phyloP scores from a whole-genome alignment of 139 green algal species.

The Coelastrella sp. region DNA sequence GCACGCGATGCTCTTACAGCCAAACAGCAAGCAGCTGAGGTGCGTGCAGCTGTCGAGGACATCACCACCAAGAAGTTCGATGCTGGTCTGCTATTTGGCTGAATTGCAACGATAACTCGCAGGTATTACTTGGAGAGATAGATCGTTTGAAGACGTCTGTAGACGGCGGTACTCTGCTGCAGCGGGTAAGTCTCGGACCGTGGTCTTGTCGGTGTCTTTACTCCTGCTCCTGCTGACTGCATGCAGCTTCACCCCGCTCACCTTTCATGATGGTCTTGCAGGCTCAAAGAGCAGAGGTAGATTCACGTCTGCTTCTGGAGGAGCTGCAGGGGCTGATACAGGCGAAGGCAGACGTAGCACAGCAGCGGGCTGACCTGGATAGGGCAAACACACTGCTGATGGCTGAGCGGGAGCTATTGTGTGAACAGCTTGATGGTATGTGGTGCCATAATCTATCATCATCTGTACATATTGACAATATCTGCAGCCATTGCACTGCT shows the following conservation, averaged over 20 bases:
- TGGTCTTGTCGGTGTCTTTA: not conserved
- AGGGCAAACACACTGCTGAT: slow-evolving; percentile 37
- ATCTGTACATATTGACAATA: not conserved
- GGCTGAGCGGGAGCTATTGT: slow-evolving; percentile 40
- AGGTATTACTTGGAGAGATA: slow-evolving; percentile 21
- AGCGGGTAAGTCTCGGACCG: slow-evolving; percentile 7
- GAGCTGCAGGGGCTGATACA: slow-evolving; percentile 39
- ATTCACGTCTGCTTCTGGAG: slow-evolving; percentile 41
- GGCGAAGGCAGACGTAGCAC: slow-evolving; percentile 19
- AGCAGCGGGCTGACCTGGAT: slow-evolving; percentile 37
- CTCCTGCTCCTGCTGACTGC: not conserved
- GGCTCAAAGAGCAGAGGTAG: slow-evolving; percentile 35
- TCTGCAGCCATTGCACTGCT: not conserved
- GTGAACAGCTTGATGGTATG: slow-evolving; percentile 46
- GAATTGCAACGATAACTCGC: not conserved
- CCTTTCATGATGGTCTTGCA: not conserved
- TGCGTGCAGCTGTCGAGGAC: not conserved
- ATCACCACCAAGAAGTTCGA: not conserved
- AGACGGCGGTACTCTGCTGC: slow-evolving; percentile 10
- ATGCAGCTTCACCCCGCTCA: not conserved
- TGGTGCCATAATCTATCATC: not conserved
- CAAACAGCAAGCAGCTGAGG: slow-evolving; percentile 42
- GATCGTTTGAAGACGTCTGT: not conserved
- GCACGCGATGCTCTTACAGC: slow-evolving; percentile 27
- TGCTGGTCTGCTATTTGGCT: not conserved